Percentiles rank a stretch among this genome's conserved stretches.
Conservation (phyloP, 805 yeast species). For the Kockiozyma suomiensis region DNA sequence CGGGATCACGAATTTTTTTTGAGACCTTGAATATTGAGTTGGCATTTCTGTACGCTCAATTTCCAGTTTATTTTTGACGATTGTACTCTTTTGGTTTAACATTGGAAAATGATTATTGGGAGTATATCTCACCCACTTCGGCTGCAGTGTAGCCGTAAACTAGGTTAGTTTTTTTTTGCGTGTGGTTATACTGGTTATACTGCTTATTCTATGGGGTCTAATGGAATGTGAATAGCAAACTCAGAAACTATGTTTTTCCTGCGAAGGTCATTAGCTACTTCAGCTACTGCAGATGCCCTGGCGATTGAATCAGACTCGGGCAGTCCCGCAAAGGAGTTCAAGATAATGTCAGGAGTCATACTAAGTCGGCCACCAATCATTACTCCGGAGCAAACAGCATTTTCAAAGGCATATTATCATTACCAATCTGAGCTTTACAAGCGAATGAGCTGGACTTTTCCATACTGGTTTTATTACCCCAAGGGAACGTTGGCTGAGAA, state of each 20-base stretch:
- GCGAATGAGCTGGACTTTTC: constrained; percentile 97
- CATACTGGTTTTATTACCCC: constrained; percentile 87
- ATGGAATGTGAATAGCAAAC: too few relatives aligned
- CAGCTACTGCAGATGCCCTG: background rate
- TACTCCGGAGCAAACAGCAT: constrained; percentile 70
- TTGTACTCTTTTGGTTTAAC: background rate
- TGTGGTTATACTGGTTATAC: too few relatives aligned
- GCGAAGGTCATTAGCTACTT: background rate
- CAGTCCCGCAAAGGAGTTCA: constrained; percentile 3
- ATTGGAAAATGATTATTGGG: background rate
- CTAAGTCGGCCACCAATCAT: constrained; percentile 83
- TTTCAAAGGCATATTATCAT: constrained; percentile 73
- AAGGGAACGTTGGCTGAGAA: constrained; percentile 88
- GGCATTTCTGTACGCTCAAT: background rate
- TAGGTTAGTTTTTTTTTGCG: constrained; percentile 5
- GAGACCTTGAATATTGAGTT: background rate
- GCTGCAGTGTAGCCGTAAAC: background rate
- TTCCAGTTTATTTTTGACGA: background rate
- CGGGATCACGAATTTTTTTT: constrained; percentile 8
- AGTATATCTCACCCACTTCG: constrained; percentile 1
- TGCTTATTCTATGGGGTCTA: too few relatives aligned
- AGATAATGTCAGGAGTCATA: constrained; percentile 50
- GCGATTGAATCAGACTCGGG: constrained; percentile 2
- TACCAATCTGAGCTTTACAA: constrained; percentile 86
- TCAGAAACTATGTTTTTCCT: background rate